phyloP scores from a whole-genome alignment of 768 basidiomycete species.

The Postia placenta region DNA sequence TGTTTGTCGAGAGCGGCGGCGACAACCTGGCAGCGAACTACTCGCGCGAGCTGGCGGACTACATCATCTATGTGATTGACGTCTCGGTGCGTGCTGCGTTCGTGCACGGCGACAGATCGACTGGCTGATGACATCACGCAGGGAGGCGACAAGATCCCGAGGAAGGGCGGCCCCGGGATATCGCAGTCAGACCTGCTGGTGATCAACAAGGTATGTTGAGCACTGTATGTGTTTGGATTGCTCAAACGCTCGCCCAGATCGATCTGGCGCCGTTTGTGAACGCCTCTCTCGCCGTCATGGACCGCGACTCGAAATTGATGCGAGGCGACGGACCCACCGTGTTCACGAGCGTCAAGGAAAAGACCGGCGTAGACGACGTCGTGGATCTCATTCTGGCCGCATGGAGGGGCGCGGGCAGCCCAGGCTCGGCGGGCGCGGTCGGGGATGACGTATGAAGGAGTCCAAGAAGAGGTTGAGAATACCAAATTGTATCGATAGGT shows the following conservation, averaged over 20 bases:
- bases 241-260: conserved; percentile 43
- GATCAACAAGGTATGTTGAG: conserved; percentile 75
- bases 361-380: conserved; percentile 75
- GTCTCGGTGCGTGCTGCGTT: conserved; percentile 49
- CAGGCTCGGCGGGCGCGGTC: conserved; percentile 43
- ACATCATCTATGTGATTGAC: conserved; percentile 92
- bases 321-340: conserved; percentile 91
- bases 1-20: conserved; percentile 95
- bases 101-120: background rate
- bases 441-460: conserved; percentile 6
- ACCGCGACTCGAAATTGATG: conserved; percentile 88
- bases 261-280: conserved; percentile 91
- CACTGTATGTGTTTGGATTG: background rate
- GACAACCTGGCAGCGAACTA: conserved; percentile 98
- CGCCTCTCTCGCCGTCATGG: conserved; percentile 93
- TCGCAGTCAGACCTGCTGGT: conserved; percentile 92
- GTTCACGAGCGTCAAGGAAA: conserved; percentile 79
- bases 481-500: background rate
- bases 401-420: conserved; percentile 81
- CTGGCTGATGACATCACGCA: conserved; percentile 25
- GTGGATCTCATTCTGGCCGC: conserved; percentile 77
- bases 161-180: conserved; percentile 97
- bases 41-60: conserved; percentile 93
- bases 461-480: background rate
- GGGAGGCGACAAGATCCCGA: conserved; percentile 98